Conservation (phyloP, 257 asterid species). For the Penstemon barbatus region DNA sequence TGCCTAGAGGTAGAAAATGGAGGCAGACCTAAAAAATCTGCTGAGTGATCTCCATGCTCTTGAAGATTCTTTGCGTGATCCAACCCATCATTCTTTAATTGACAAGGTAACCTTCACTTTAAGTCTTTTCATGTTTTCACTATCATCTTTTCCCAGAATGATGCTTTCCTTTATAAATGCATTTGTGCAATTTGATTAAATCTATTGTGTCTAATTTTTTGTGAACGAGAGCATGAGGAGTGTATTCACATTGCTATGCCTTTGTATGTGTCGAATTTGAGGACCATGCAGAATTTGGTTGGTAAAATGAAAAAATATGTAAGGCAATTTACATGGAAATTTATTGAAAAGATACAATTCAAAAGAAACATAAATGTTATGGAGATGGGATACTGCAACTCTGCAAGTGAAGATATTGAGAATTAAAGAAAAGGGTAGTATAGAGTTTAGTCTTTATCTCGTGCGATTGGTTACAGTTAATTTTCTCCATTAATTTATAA, state of each 20-base stretch:
- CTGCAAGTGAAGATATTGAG: background rate
- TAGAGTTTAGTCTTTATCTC: background rate
- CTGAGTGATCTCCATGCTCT: constrained; percentile 57
- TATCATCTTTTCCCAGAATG: background rate
- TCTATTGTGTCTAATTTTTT: background rate
- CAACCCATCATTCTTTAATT: constrained; percentile 40
- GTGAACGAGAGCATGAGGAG: background rate
- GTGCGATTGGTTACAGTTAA: background rate
- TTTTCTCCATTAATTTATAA: background rate
- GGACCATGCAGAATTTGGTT: background rate
- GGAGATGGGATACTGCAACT: background rate
- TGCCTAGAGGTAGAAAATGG: constrained; percentile 42
- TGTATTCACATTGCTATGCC: background rate
- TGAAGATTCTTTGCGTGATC: constrained; percentile 48
- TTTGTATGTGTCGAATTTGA: constrained; percentile 8
- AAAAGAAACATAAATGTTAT: constrained; percentile 3
- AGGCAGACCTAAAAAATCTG: constrained; percentile 58
- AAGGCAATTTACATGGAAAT: background rate
- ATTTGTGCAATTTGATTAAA: background rate
- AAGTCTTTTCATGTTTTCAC: background rate
- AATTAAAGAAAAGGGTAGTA: background rate
- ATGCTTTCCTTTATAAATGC: constrained; percentile 21
- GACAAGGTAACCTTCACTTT: constrained; percentile 41
- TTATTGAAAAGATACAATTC: constrained; percentile 3
- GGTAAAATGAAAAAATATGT: background rate